Evolutionary conservation across 139 green algal genomes (phyloP).

Genomic region (Tetradesmus lagerheimii): DNA sequence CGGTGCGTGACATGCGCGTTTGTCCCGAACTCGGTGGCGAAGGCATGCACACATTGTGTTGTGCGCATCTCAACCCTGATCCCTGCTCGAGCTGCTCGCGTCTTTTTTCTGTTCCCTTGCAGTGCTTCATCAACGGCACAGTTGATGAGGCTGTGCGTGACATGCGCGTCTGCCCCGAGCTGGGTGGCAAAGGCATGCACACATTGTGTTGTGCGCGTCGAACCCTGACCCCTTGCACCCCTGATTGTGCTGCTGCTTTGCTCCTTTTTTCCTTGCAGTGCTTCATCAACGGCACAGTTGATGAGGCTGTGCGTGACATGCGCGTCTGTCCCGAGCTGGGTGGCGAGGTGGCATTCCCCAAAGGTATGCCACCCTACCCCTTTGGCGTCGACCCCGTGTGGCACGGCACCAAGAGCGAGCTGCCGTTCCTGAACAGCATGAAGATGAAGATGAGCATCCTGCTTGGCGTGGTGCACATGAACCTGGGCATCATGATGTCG

Average conservation of each 20-base stretch:
- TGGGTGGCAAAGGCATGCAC: conserved; percentile 3
- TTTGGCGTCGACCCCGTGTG: conserved; percentile 98
- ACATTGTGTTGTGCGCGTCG: too few relatives aligned
- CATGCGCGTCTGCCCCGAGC: conserved; percentile 51
- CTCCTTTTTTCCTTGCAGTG: neutral
- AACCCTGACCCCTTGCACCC: neutral
- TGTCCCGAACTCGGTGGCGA: conserved; percentile 41
- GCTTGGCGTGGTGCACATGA: conserved; percentile 96
- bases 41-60: too few relatives aligned
- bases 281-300: conserved; percentile 10
- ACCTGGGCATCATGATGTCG: conserved; percentile 94
- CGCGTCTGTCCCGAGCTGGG: conserved; percentile 47
- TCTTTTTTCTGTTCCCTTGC: neutral
- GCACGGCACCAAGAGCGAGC: conserved; percentile 95
- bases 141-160: conserved; percentile 9
- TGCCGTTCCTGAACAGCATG: conserved; percentile 96
- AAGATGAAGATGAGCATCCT: conserved; percentile 99
- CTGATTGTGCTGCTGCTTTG: neutral
- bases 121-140: conserved; percentile 33
- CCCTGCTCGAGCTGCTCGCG: neutral
- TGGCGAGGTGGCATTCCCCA: conserved; percentile 25
- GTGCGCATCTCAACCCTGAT: too few relatives aligned
- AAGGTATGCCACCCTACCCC: conserved; percentile 68
- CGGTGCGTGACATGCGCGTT: conserved; percentile 44
- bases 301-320: conserved; percentile 28